phyloP scores from a whole-genome alignment of 2,329 filamentous ascomycete genomes.

The Purpureocillium lavendulum region DNA sequence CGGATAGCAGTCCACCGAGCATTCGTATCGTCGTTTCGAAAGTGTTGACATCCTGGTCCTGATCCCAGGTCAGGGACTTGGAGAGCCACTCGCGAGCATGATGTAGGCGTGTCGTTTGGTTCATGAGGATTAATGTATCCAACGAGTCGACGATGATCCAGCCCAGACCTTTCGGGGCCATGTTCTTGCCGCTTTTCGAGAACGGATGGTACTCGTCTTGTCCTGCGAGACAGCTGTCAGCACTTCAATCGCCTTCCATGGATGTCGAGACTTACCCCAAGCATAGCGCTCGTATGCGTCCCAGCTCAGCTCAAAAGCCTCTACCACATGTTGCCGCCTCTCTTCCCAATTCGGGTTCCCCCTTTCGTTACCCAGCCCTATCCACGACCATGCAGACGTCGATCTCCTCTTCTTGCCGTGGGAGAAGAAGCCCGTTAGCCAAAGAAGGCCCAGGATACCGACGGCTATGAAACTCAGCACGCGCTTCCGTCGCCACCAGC shows the following conservation, averaged over 20 bases:
- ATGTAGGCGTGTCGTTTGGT: slow-evolving; percentile 75
- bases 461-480: slow-evolving; percentile 42
- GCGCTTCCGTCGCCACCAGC: slow-evolving; percentile 58
- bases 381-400: slow-evolving; percentile 48
- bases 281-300: slow-evolving; percentile 86
- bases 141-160: slow-evolving; percentile 98
- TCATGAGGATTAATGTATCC: slow-evolving; percentile 98
- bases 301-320: slow-evolving; percentile 89
- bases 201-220: slow-evolving; percentile 83
- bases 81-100: slow-evolving; percentile 87
- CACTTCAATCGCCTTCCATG: background rate
- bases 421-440: slow-evolving; percentile 58
- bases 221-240: slow-evolving; percentile 36
- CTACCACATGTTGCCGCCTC: slow-evolving; percentile 72
- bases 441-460: slow-evolving; percentile 52
- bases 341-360: slow-evolving; percentile 62
- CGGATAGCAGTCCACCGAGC: slow-evolving; percentile 85
- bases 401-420: slow-evolving; percentile 20
- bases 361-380: slow-evolving; percentile 38
- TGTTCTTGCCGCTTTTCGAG: slow-evolving; percentile 69
- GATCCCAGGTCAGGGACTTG: slow-evolving; percentile 72
- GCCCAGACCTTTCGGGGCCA: slow-evolving; percentile 82
- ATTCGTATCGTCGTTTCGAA: slow-evolving; percentile 98
- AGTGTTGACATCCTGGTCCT: slow-evolving; percentile 91
- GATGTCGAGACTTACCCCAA: slow-evolving; percentile 57